Percentiles rank a stretch among this genome's conserved stretches.
Evolutionary conservation across 257 asterid species (phyloP).

Genomic region (Penstemon davidsonii): DNA sequence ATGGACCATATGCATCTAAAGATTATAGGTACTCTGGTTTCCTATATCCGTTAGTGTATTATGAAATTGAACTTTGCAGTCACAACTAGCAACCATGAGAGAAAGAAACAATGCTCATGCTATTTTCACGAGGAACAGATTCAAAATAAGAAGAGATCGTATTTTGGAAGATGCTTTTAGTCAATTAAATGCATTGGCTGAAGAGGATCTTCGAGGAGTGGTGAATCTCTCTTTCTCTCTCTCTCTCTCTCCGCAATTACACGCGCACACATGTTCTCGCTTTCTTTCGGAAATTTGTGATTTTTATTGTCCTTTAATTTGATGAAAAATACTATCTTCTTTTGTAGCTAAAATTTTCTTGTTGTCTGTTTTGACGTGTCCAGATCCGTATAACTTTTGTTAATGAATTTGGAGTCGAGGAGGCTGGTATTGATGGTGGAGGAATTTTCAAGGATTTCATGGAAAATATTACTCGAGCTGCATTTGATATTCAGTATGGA

Average conservation of each 20-base stretch:
- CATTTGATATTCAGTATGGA: slow-evolving; percentile 96
- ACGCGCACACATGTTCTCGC: background rate
- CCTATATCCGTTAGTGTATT: slow-evolving; percentile 16
- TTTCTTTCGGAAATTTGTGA: background rate
- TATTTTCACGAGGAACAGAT: slow-evolving; percentile 60
- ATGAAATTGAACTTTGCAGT: slow-evolving; percentile 50
- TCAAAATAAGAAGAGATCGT: slow-evolving; percentile 87
- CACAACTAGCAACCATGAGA: slow-evolving; percentile 70
- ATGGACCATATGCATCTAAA: slow-evolving; percentile 16
- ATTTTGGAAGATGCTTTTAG: slow-evolving; percentile 88
- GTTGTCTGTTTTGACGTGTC: slow-evolving; percentile 27
- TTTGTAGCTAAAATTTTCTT: slow-evolving; percentile 17
- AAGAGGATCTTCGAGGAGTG: slow-evolving; percentile 87
- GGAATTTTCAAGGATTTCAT: slow-evolving; percentile 99
- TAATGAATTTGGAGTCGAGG: slow-evolving; percentile 97
- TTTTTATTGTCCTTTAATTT: slow-evolving; percentile 1
- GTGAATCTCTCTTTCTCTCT: slow-evolving; percentile 41
- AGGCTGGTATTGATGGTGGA: slow-evolving; percentile 99
- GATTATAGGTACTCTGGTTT: slow-evolving; percentile 9
- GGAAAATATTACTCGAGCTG: slow-evolving; percentile 89
- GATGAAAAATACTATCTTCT: background rate
- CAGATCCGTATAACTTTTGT: slow-evolving; percentile 89
- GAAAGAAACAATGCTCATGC: slow-evolving; percentile 56
- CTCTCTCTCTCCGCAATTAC: background rate
- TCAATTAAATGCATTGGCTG: slow-evolving; percentile 73